Conservation (phyloP, 371 early-diverging fungal species). For the Lichtheimia corymbifera region DNA sequence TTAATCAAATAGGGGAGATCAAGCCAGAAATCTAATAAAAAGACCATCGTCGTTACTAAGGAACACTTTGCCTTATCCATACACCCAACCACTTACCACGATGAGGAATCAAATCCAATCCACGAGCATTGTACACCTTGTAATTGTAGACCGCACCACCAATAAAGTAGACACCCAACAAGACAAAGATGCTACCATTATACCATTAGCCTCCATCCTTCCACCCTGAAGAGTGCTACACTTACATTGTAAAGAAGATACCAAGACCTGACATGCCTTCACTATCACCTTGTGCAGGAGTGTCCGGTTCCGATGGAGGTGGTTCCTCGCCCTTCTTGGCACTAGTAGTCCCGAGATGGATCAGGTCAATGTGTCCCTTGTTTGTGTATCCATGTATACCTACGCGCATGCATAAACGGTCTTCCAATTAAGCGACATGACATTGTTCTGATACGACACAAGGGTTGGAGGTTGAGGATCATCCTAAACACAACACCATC, state of each 20-base stretch:
- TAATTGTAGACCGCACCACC: constrained; percentile 64
- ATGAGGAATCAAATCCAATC: constrained; percentile 61
- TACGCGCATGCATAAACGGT: constrained; percentile 53
- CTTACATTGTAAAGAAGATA: constrained; percentile 61
- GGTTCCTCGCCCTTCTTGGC: constrained; percentile 25
- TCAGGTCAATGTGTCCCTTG: neutral
- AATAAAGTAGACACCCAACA: constrained; percentile 51
- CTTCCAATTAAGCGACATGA: constrained; percentile 44
- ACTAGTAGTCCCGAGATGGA: constrained; percentile 8
- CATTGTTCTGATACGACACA: constrained; percentile 33
- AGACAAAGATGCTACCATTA: constrained; percentile 39
- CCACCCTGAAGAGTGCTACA: neutral
- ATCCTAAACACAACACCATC: constrained; percentile 15
- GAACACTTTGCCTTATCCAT: too few relatives aligned
- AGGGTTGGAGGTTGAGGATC: constrained; percentile 28
- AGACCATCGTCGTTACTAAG: neutral
- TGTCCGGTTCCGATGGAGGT: constrained; percentile 17
- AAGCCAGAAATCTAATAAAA: constrained; percentile 45
- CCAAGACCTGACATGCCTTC: constrained; percentile 46
- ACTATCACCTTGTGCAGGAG: constrained; percentile 12
- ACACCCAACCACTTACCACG: constrained; percentile 37
- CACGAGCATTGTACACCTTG: constrained; percentile 60
- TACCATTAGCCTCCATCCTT: neutral
- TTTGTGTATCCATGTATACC: neutral
- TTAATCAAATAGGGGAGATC: constrained; percentile 52